These are phyloP conservation scores for Russula sp. DNA, from an alignment of 768 basidiomycete species.

Conservation along the genomic window DNA sequence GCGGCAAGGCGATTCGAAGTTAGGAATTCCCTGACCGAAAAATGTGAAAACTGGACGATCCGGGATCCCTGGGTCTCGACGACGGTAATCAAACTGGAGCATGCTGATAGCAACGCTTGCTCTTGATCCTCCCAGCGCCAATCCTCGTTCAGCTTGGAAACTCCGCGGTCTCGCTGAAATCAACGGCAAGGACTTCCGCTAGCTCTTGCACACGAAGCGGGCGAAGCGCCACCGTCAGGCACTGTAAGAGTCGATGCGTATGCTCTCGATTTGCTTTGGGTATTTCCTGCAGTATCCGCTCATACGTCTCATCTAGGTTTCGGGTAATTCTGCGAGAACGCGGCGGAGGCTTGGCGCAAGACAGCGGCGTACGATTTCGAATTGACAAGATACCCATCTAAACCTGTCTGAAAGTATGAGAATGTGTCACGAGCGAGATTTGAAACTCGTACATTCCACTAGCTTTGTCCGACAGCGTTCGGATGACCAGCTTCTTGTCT, in stretches of 20 bases:
- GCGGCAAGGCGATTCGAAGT: not conserved
- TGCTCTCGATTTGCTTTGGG: not conserved
- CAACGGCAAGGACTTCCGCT: constrained; percentile 3
- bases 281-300: not conserved
- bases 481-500: constrained; percentile 1
- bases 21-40: not conserved
- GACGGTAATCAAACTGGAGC: constrained; percentile 1
- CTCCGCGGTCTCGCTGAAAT: not conserved
- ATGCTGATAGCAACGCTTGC: not conserved
- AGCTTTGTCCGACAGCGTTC: not conserved
- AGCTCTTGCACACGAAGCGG: constrained; percentile 7
- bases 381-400: not conserved
- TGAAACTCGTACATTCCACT: not conserved
- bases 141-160: not conserved
- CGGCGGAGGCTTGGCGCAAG: not conserved
- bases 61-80: not conserved
- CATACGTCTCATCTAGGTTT: constrained; percentile 6
- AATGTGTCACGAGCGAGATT: not conserved
- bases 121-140: constrained; percentile 4
- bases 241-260: not conserved
- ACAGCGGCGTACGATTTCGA: not conserved
- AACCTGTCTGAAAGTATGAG: not conserved
- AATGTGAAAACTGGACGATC: not conserved
- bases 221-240: constrained; percentile 2
- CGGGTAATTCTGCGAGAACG: constrained; percentile 4